phyloP scores from a whole-genome alignment of 805 yeast genomes.

The Cyberlindnera mississippiensis region DNA sequence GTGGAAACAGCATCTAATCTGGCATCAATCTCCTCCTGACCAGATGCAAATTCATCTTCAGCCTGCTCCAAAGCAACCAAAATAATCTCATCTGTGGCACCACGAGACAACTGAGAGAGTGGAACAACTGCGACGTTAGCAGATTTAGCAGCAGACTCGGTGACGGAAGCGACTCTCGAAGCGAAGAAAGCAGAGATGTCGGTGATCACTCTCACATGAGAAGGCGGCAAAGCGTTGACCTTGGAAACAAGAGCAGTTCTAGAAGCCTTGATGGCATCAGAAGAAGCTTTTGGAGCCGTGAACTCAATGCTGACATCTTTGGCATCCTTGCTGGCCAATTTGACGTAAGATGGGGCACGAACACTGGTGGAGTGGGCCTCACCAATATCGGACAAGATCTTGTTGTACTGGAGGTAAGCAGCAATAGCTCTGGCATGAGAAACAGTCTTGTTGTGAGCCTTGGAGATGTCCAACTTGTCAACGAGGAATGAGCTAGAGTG shows the following conservation, averaged over 20 bases:
- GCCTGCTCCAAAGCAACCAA: conserved; percentile 46
- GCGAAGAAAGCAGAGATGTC: conserved; percentile 68
- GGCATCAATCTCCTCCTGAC: conserved; percentile 53
- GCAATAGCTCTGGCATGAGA: conserved; percentile 75
- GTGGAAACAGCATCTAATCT: conserved; percentile 51
- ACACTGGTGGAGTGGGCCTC: conserved; percentile 42
- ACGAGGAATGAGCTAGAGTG: conserved; percentile 56
- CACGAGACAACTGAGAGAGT: conserved; percentile 46
- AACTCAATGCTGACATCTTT: conserved; percentile 58
- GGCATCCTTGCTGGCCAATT: conserved; percentile 38
- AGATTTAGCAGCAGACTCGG: conserved; percentile 39
- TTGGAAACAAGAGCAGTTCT: conserved; percentile 67
- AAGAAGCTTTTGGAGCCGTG: conserved; percentile 44
- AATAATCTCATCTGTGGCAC: conserved; percentile 41
- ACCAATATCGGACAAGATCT: conserved; percentile 41
- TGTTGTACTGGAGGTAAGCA: conserved; percentile 54
- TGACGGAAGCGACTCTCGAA: conserved; percentile 39
- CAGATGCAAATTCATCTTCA: conserved; percentile 70
- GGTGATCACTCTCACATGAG: conserved; percentile 48
- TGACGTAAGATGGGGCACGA: conserved; percentile 41
- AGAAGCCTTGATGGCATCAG: conserved; percentile 52
- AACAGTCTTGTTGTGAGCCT: conserved; percentile 80
- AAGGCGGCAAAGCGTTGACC: conserved; percentile 73
- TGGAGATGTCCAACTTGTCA: conserved; percentile 75
- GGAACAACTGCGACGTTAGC: conserved; percentile 56